A percentile compares a stretch with the other conserved stretches of the same genome.
phyloP scores from a whole-genome alignment of 345 rosid genomes.

The Eucalyptus pauciflora region DNA sequence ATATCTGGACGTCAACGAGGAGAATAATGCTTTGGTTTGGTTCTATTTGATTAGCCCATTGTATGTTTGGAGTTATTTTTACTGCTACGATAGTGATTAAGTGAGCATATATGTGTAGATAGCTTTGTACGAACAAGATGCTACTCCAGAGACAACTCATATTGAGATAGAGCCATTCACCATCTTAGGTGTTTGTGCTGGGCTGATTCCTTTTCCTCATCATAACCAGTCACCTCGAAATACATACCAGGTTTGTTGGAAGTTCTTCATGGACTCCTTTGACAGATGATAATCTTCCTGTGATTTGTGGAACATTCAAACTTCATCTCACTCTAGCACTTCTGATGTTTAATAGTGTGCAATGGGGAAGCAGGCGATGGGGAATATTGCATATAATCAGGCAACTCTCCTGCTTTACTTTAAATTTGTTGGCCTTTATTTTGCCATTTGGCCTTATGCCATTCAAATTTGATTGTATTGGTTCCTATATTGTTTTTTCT shows the following conservation, averaged over 20 bases:
- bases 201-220: conserved; percentile 93
- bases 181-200: conserved; percentile 91
- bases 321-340: not conserved
- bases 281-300: not conserved
- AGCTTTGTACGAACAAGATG: conserved; percentile 80
- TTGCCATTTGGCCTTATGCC: not conserved
- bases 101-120: conserved; percentile 30
- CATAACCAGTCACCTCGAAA: conserved; percentile 99
- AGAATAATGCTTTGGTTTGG: conserved; percentile 86
- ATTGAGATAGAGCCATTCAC: conserved; percentile 97
- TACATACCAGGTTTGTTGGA: conserved; percentile 68
- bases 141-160: conserved; percentile 68
- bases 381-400: conserved; percentile 92
- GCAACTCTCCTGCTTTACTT: conserved; percentile 19
- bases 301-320: not conserved
- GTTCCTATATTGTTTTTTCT: not conserved
- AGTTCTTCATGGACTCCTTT: not conserved
- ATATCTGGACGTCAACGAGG: conserved; percentile 97
- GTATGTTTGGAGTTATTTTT: not conserved
- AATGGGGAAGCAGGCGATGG: conserved; percentile 99
- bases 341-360: conserved; percentile 51
- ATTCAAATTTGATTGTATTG: not conserved
- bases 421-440: not conserved
- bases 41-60: not conserved
- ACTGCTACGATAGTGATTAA: not conserved